A percentile compares a stretch with the other conserved stretches of the same genome.
phyloP scores from a whole-genome alignment of 805 yeast genomes.

The Candida ortonii region DNA sequence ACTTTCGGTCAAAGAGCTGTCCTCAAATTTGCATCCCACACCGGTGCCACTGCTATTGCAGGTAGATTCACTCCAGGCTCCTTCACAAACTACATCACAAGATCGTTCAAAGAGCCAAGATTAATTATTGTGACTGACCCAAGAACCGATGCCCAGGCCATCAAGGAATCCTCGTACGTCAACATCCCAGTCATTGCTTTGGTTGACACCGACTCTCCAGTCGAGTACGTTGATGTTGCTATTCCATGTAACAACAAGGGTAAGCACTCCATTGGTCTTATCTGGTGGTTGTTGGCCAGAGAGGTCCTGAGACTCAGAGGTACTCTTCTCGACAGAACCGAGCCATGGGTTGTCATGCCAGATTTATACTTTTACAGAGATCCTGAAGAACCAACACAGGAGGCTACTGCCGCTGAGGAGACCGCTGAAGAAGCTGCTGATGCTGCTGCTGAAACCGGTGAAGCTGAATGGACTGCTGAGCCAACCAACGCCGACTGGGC shows the following conservation, averaged over 20 bases:
- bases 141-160: slow-evolving; percentile 99
- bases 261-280: slow-evolving; percentile 98
- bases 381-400: slow-evolving; percentile 97
- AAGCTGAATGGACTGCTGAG: slow-evolving; percentile 59
- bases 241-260: slow-evolving; percentile 99
- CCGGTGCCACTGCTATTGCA: slow-evolving; percentile 99
- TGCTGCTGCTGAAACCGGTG: slow-evolving; percentile 60
- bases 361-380: slow-evolving; percentile 99
- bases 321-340: slow-evolving; percentile 90
- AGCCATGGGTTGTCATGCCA: slow-evolving; percentile 99
- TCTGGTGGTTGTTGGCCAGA: slow-evolving; percentile 99
- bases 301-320: slow-evolving; percentile 99
- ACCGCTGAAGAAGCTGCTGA: slow-evolving; percentile 61
- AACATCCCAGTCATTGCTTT: slow-evolving; percentile 99
- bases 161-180: slow-evolving; percentile 99
- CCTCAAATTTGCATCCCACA: slow-evolving; percentile 98
- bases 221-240: slow-evolving; percentile 98
- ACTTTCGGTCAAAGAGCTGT: slow-evolving; percentile 99
- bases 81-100: slow-evolving; percentile 99
- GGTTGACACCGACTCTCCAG: slow-evolving; percentile 97
- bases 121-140: slow-evolving; percentile 99
- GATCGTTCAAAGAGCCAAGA: slow-evolving; percentile 99
- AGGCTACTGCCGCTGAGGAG: slow-evolving; percentile 62
- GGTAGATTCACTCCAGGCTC: slow-evolving; percentile 99
- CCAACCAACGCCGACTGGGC: slow-evolving; percentile 76